phyloP scores from a whole-genome alignment of 1,284 basidiomycete genomes.

The Pseudozyma pruni region DNA sequence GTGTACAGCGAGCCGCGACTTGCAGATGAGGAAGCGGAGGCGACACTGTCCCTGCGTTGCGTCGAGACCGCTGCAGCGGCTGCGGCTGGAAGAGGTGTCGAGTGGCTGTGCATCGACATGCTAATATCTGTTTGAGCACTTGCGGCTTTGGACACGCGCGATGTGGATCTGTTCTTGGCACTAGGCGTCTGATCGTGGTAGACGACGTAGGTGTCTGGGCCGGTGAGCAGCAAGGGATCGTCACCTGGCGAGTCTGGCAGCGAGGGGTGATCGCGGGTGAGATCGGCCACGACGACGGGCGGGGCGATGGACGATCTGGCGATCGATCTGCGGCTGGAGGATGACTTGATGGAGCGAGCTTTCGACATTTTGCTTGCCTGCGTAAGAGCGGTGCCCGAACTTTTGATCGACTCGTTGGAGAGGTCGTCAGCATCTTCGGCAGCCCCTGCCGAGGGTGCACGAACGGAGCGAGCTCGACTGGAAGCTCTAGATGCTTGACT shows the following conservation, averaged over 20 bases:
- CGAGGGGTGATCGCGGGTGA: constrained; percentile 32
- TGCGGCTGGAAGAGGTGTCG: constrained; percentile 19
- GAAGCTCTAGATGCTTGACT: constrained; percentile 16
- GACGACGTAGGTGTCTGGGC: constrained; percentile 31
- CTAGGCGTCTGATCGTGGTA: constrained; percentile 35
- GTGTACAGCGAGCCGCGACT: constrained; percentile 22
- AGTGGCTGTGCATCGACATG: constrained; percentile 15
- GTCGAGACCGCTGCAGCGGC: not conserved
- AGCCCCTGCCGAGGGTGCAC: constrained; percentile 11
- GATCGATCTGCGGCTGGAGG: constrained; percentile 3
- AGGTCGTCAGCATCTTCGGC: constrained; percentile 8
- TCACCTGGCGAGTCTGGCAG: constrained; percentile 49
- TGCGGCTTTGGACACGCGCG: not conserved
- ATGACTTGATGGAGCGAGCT: constrained; percentile 6
- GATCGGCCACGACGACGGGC: constrained; percentile 22
- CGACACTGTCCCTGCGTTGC: constrained; percentile 15
- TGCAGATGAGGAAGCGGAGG: constrained; percentile 3
- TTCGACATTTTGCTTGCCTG: constrained; percentile 8
- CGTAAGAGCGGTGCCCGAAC: constrained; percentile 16
- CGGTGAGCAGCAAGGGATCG: constrained; percentile 46
- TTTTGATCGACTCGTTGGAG: constrained; percentile 41
- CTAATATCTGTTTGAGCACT: constrained; percentile 5
- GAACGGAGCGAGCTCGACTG: constrained; percentile 8
- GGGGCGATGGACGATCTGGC: constrained; percentile 19
- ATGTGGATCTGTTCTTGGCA: constrained; percentile 13